A percentile compares a stretch with the other conserved stretches of the same genome.
Conservation (phyloP, 73 alveolate genomes). For the Blepharisma japonicum region DNA sequence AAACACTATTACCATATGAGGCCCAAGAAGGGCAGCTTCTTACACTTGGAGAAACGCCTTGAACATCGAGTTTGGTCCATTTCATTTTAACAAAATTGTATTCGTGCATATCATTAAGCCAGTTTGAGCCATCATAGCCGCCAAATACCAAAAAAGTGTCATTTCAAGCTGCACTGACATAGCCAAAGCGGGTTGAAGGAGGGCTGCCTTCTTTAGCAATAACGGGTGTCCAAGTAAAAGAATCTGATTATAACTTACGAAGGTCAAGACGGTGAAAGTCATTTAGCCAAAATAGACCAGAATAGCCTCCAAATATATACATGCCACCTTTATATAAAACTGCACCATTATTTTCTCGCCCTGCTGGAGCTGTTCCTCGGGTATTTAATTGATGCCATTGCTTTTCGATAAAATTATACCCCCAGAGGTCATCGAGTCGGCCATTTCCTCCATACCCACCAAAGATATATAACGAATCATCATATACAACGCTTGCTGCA, state of each 20-base stretch:
- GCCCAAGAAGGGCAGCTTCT: slow-evolving; percentile 87
- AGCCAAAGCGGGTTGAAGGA: slow-evolving; percentile 32
- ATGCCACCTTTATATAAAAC: slow-evolving; percentile 89
- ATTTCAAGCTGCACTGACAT: slow-evolving; percentile 70
- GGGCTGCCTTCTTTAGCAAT: slow-evolving; percentile 19
- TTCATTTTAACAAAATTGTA: slow-evolving; percentile 73
- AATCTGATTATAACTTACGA: background rate
- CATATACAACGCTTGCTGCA: slow-evolving; percentile 36
- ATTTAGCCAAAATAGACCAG: slow-evolving; percentile 72
- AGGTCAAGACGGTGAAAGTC: slow-evolving; percentile 67
- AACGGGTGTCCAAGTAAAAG: slow-evolving; percentile 3
- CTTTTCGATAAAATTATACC: slow-evolving; percentile 22
- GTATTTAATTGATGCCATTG: slow-evolving; percentile 26
- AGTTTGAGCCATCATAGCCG: slow-evolving; percentile 94
- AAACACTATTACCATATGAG: slow-evolving; percentile 39
- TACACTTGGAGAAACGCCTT: slow-evolving; percentile 57
- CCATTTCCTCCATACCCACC: slow-evolving; percentile 43
- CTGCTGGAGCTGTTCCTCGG: slow-evolving; percentile 46
- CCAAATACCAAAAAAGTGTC: slow-evolving; percentile 93
- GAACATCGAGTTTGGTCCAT: slow-evolving; percentile 41
- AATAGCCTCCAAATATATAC: slow-evolving; percentile 92
- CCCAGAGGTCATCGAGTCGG: slow-evolving; percentile 36
- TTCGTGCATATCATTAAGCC: slow-evolving; percentile 89
- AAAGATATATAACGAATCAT: slow-evolving; percentile 28
- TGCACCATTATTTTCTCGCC: slow-evolving; percentile 81